Evolutionary conservation across 495 filamentous ascomycete genomes (phyloP).

Genomic region (Penicillium silybi): DNA sequence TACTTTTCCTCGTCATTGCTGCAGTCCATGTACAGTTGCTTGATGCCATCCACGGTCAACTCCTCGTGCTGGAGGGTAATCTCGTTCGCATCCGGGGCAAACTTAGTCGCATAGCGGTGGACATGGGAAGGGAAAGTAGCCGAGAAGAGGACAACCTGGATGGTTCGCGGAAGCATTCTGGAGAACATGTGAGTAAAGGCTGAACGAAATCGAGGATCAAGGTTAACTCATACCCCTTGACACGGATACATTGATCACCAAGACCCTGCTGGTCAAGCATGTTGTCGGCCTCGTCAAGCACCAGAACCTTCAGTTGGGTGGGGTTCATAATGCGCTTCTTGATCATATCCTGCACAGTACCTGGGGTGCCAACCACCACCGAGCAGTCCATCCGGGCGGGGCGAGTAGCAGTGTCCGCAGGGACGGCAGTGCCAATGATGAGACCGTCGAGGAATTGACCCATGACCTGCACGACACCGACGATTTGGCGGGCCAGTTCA

Average conservation of each 20-base stretch:
- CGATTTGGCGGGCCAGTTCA: slow-evolving; percentile 92
- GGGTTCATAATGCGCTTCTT: slow-evolving; percentile 64
- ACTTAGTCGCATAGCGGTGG: slow-evolving; percentile 69
- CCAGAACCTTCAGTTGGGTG: slow-evolving; percentile 66
- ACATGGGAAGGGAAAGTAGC: slow-evolving; percentile 91
- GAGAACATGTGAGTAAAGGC: slow-evolving; percentile 9
- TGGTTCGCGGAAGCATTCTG: slow-evolving; percentile 63
- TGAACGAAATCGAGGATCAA: neutral
- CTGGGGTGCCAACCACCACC: slow-evolving; percentile 89
- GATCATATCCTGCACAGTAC: slow-evolving; percentile 85
- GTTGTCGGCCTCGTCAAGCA: slow-evolving; percentile 93
- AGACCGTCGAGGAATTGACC: slow-evolving; percentile 74
- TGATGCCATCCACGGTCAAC: slow-evolving; percentile 94
- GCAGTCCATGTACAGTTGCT: slow-evolving; percentile 95
- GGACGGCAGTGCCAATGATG: slow-evolving; percentile 72
- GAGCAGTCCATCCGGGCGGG: slow-evolving; percentile 61
- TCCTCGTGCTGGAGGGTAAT: slow-evolving; percentile 86
- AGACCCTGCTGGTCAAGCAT: slow-evolving; percentile 94
- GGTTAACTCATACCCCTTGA: slow-evolving; percentile 66
- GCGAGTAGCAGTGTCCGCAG: slow-evolving; percentile 60
- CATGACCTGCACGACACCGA: slow-evolving; percentile 75
- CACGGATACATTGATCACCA: slow-evolving; percentile 88
- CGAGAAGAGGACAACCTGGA: slow-evolving; percentile 91
- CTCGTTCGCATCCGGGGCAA: slow-evolving; percentile 80
- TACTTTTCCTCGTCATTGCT: slow-evolving; percentile 78